Percentiles rank a stretch among this genome's conserved stretches.
These are phyloP conservation scores for Ustilago xerochloae DNA, from an alignment of 1,284 basidiomycete species.

Conservation along the genomic window DNA sequence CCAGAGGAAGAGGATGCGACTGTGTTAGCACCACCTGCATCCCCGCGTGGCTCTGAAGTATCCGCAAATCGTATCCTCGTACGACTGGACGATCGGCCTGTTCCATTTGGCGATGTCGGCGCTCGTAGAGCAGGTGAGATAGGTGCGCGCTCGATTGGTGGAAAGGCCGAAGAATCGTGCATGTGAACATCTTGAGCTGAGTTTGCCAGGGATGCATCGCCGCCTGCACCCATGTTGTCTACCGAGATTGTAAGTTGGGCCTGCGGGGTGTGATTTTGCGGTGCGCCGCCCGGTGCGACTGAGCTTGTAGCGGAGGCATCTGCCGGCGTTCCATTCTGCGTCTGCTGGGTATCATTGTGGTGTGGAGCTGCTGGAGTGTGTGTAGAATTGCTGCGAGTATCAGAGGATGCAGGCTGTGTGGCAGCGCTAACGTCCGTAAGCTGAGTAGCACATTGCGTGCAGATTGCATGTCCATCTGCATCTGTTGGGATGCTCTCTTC, in stretches of 20 bases:
- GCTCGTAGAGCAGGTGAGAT: conserved; percentile 26
- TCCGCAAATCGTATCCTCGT: conserved; percentile 37
- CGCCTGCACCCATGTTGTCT: conserved; percentile 54
- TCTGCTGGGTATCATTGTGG: conserved; percentile 5
- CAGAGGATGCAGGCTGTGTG: neutral
- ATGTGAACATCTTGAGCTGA: conserved; percentile 27
- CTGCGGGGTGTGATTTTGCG: conserved; percentile 6
- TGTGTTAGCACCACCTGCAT: no score
- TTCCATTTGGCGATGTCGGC: conserved; percentile 20
- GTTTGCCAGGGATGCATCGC: conserved; percentile 26
- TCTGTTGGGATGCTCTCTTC: conserved; percentile 22
- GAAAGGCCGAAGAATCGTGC: conserved; percentile 42
- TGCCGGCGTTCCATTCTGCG: neutral
- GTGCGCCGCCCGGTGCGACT: neutral
- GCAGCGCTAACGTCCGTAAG: conserved; percentile 1
- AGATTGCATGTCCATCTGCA: conserved; percentile 38
- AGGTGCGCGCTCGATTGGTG: conserved; percentile 36
- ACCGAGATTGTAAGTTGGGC: conserved; percentile 44
- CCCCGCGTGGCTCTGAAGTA: neutral
- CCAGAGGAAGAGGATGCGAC: conserved; percentile 3
- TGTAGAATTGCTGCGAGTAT: neutral
- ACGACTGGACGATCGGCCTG: conserved; percentile 27
- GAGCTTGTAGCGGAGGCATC: neutral
- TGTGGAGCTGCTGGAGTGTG: neutral
- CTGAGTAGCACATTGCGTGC: conserved; percentile 34